phyloP scores from a whole-genome alignment of 352 stramenopile genomes.

The Elongisporangium undulatum region DNA sequence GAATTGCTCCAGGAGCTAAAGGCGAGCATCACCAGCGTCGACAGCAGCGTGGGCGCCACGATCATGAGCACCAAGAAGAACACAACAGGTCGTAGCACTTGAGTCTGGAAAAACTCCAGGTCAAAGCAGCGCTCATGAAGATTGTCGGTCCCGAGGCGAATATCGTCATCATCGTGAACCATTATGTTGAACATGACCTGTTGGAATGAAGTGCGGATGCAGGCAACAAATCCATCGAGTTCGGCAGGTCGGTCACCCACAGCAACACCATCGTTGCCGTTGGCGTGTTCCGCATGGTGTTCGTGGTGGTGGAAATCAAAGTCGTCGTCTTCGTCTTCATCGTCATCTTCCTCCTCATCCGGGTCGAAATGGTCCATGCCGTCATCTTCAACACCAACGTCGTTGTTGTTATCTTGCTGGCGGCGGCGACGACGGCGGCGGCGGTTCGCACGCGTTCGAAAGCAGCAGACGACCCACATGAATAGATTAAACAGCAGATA shows the following conservation, averaged over 20 bases:
- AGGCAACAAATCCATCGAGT: conserved; percentile 35
- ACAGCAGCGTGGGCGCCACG: conserved; percentile 48
- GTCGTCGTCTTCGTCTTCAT: conserved; percentile 30
- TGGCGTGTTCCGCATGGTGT: conserved; percentile 8
- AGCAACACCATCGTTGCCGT: conserved; percentile 3
- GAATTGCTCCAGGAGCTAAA: conserved; percentile 22
- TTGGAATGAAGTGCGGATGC: conserved; percentile 58
- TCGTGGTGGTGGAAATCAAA: conserved; percentile 30
- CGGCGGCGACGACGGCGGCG: conserved; percentile 25
- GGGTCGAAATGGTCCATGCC: conserved; percentile 5
- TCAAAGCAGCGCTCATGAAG: conserved; percentile 74
- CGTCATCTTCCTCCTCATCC: conserved; percentile 24
- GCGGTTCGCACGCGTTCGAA: conserved; percentile 40
- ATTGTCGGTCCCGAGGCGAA: conserved; percentile 53
- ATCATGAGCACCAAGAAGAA: conserved; percentile 44
- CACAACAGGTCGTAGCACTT: conserved; percentile 57
- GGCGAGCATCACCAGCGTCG: conserved; percentile 29
- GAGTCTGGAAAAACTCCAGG: conserved; percentile 48
- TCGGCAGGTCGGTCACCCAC: conserved; percentile 8
- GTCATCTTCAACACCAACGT: conserved; percentile 16
- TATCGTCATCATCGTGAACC: conserved; percentile 63
- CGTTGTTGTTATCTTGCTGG: conserved; percentile 10
- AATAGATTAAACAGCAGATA: conserved; percentile 72
- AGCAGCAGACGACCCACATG: conserved; percentile 74
- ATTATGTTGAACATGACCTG: conserved; percentile 69